phyloP scores from a whole-genome alignment of 164 flowering plant genomes.

The Platanus orientalis region DNA sequence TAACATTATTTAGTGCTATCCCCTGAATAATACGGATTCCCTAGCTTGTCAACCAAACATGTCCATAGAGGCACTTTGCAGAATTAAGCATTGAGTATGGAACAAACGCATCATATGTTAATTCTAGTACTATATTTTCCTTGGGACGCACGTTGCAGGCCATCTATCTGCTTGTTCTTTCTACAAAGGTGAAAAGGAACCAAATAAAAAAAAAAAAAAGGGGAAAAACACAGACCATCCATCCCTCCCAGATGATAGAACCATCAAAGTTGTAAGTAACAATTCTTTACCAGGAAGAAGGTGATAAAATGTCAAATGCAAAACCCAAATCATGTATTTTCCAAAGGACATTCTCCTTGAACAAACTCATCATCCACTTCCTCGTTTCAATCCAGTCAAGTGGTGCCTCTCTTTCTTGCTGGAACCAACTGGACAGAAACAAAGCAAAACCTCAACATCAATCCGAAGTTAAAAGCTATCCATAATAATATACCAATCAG shows the following conservation, averaged over 20 bases:
- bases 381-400: slow-evolving; percentile 10
- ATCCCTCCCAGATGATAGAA: background rate
- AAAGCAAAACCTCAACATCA: background rate
- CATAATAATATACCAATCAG: too few species aligned
- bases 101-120: background rate
- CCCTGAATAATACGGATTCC: too few species aligned
- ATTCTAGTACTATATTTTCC: background rate
- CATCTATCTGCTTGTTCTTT: slow-evolving; percentile 7
- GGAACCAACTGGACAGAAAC: slow-evolving; percentile 22
- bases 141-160: background rate
- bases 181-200: too few species aligned
- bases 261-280: slow-evolving; percentile 2
- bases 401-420: slow-evolving; percentile 15
- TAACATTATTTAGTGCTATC: too few species aligned
- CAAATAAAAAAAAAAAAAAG: background rate
- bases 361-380: background rate
- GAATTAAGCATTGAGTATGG: too few species aligned
- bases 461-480: background rate
- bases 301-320: background rate
- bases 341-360: background rate
- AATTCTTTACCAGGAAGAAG: background rate
- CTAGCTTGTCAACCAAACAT: too few species aligned
- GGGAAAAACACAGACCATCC: background rate
- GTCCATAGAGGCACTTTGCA: too few species aligned
- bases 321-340: slow-evolving; percentile 5